Evolutionary conservation across 2,329 filamentous ascomycete species (phyloP).

Genomic region (Diaporthe eres): DNA sequence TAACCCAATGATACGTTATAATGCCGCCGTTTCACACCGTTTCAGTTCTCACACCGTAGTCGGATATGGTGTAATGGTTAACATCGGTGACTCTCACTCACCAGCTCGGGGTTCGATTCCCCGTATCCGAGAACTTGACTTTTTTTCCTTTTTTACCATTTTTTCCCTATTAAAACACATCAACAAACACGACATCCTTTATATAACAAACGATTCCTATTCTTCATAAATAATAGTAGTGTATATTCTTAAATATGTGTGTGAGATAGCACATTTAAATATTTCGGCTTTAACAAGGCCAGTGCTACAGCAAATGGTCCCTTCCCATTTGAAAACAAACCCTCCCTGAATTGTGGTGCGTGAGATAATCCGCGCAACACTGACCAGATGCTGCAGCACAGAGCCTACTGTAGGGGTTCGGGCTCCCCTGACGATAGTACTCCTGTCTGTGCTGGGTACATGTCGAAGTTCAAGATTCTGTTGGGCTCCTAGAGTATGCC

Average conservation of each 20-base stretch:
- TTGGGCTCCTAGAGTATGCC: background rate
- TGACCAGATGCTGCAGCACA: background rate
- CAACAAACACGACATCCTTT: no score
- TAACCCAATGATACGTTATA: no score
- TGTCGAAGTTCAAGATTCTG: background rate
- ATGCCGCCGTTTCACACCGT: no score
- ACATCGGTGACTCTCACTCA: conserved; percentile 41
- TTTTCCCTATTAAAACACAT: no score
- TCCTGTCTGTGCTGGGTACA: background rate
- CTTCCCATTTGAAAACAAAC: background rate
- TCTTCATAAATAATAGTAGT: no score
- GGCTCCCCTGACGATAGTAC: background rate
- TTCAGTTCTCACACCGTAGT: conserved; percentile 34
- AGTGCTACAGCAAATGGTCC: background rate
- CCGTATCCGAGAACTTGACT: conserved; percentile 33
- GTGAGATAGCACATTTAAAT: background rate
- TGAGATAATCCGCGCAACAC: background rate
- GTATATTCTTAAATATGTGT: background rate
- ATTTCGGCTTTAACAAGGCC: background rate
- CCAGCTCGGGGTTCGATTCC: conserved; percentile 40
- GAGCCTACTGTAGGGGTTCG: background rate
- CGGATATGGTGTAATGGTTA: conserved; percentile 40
- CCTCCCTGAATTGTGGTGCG: background rate
- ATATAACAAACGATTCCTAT: no score
- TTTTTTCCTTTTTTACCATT: background rate